These are phyloP conservation scores for Colletotrichum horii DNA, from an alignment of 2,329 filamentous ascomycete species.

Conservation along the genomic window DNA sequence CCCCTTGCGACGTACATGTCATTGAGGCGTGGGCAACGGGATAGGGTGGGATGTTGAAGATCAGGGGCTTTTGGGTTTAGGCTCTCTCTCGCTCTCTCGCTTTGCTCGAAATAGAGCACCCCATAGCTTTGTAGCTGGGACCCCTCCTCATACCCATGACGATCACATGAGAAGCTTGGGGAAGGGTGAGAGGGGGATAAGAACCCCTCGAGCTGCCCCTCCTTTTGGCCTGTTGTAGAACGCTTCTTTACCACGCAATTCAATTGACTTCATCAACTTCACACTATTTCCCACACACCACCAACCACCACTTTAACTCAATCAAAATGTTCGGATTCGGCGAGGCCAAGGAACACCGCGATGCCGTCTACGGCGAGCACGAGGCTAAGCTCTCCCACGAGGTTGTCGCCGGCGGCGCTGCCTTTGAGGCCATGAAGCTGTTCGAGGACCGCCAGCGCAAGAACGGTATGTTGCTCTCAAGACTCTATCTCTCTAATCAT, in stretches of 20 bases:
- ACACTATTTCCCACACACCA: neutral
- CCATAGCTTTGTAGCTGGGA: neutral
- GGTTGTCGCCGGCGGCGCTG: constrained; percentile 75
- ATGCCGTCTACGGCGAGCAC: constrained; percentile 30
- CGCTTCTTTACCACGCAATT: accelerated
- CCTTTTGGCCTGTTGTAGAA: accelerated
- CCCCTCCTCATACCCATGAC: neutral
- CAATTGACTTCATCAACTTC: neutral
- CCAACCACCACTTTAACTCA: neutral
- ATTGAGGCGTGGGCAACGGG: neutral
- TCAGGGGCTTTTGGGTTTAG: neutral
- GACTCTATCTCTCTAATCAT: neutral
- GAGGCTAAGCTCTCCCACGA: constrained; percentile 61
- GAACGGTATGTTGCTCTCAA: constrained; percentile 55
- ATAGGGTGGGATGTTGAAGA: neutral
- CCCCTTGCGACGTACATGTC: neutral
- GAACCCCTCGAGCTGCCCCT: constrained; percentile 10
- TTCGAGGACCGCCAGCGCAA: constrained; percentile 78
- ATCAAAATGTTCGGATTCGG: constrained; percentile 24
- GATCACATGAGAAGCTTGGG: constrained; percentile 11
- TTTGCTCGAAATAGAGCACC: neutral
- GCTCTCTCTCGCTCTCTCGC: neutral
- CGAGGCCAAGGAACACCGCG: constrained; percentile 22
- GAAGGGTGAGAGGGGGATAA: neutral
- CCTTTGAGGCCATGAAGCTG: constrained; percentile 80